Evolutionary conservation across 2,329 filamentous ascomycete genomes (phyloP).

Genomic region (Calonectria naviculata): DNA sequence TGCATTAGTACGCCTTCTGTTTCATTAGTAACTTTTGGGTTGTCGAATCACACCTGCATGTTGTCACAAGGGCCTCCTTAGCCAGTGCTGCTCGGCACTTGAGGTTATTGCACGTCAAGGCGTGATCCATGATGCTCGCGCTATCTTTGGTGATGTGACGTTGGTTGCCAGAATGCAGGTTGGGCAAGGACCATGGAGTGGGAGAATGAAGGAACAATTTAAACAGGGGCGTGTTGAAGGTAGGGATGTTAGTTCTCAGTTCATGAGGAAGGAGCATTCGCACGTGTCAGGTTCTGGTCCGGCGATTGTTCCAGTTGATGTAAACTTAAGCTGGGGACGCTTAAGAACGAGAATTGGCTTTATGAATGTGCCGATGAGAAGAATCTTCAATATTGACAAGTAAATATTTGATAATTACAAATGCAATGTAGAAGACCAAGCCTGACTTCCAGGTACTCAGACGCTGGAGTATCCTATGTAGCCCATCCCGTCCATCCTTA

Average conservation of each 20-base stretch:
- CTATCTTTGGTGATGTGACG: neutral
- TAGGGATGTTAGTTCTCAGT: too few species aligned
- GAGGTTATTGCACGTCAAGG: constrained; percentile 82
- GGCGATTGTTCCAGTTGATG: neutral
- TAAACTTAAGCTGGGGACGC: too few species aligned
- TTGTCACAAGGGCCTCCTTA: constrained; percentile 84
- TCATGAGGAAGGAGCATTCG: neutral
- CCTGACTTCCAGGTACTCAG: neutral
- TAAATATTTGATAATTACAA: neutral
- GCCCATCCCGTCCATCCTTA: neutral
- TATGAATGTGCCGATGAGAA: neutral
- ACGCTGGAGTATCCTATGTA: neutral
- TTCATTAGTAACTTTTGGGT: neutral
- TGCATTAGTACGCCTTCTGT: neutral
- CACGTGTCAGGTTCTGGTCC: neutral
- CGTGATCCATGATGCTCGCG: constrained; percentile 73
- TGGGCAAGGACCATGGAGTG: neutral
- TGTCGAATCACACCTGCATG: constrained; percentile 73
- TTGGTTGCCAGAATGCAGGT: neutral
- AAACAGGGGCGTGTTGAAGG: neutral
- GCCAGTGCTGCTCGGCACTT: constrained; percentile 78
- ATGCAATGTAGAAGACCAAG: neutral
- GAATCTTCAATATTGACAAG: neutral
- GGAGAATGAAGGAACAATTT: neutral
- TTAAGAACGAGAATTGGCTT: neutral